A percentile compares a stretch with the other conserved stretches of the same genome.
These are phyloP conservation scores for Perkinsus olseni DNA, from an alignment of 169 alveolate species.

Conservation along the genomic window DNA sequence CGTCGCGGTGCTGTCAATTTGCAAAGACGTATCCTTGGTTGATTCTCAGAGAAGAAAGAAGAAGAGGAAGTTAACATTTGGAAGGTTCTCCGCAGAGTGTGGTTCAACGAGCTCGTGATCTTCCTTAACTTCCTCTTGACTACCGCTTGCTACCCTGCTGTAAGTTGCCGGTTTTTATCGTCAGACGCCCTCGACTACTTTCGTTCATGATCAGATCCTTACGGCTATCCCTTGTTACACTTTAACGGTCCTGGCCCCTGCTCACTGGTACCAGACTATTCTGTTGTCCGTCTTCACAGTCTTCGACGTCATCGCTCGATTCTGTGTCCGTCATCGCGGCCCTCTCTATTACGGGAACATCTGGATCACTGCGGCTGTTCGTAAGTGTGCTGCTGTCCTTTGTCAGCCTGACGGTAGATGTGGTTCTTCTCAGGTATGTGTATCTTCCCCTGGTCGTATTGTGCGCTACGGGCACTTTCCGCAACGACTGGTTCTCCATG, in stretches of 20 bases:
- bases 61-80: neutral
- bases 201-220: neutral
- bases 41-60: neutral
- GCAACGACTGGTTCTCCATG: neutral
- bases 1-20: neutral
- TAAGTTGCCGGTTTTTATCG: neutral
- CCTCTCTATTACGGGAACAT: neutral
- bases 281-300: neutral
- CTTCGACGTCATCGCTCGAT: neutral
- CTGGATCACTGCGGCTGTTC: neutral
- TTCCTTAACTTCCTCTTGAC: neutral
- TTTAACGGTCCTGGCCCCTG: neutral
- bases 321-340: neutral
- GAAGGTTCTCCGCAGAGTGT: neutral
- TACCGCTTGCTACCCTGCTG: neutral
- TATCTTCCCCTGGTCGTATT: neutral
- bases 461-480: neutral
- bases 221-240: neutral
- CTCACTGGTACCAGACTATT: neutral
- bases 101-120: neutral
- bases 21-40: neutral
- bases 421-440: neutral
- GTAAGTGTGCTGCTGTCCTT: neutral
- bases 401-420: neutral
- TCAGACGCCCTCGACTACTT: neutral